Evolutionary conservation across 768 basidiomycete genomes (phyloP), one percentile per base, ranked within the genome.

Genomic region (Omphalotus guepiniiformis): DNA sequence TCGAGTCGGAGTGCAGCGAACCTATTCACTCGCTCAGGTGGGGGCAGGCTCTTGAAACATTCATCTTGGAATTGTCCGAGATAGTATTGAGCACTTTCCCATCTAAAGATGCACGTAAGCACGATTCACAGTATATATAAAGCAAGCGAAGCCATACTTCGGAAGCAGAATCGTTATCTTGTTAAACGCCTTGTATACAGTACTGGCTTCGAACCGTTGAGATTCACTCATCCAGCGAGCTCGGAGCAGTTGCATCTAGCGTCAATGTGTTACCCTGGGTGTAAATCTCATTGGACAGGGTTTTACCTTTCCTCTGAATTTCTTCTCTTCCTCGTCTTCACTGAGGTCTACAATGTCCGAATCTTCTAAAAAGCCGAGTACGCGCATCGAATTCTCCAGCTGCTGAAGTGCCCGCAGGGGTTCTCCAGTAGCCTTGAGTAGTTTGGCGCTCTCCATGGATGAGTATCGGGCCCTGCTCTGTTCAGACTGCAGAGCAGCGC

Each of bases 151-250:
- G n/a, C 55, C 65, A 16, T 60, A 83, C 84, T 73, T 73, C 23
- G 75, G 64, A 42, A 73, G 71, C 45, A 78, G 60, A 30, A 71
- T 68, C 1, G 76, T 68, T 6, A 80, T 82, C 7, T 64, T 66
- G 32, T 69, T 62, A 58, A 86, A 85, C 7, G 77, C 73, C 29
- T 72, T 75, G 51, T 82, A 72, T 16, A 96, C 80, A 1, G 74
- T 66, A 16, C 76, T 74, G 16, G 70, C 66, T 9, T 87, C 88
- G 55, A 82, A 94, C 18, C 96, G 75, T 42, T 86, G 90, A 0
- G 89, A 85, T 49, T 97, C 93, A 41, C 83, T 78, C 81, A 93
- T 91, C 93, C 94, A 98, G 12, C 92, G 83, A 12, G 91, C 92
- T 29, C 85, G 82, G 9, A 96, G 72, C 26, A 88, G 74, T 51